Evolutionary conservation across 108 stramenopile species (phyloP).

Genomic region (Nitzschia inconspicua): DNA sequence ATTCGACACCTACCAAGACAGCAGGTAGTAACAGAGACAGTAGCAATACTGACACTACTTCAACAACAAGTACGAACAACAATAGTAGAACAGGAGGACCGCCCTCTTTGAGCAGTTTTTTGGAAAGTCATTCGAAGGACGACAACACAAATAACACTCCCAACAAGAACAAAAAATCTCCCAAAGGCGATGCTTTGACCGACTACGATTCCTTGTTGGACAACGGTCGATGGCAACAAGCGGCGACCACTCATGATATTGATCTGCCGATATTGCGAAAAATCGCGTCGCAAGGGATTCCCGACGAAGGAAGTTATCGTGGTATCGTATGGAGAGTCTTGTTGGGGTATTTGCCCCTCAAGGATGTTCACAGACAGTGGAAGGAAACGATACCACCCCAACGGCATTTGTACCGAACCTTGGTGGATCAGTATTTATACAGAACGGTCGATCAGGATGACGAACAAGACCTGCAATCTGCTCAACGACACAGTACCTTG

Average conservation of each 20-base stretch:
- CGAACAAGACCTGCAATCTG: not conserved
- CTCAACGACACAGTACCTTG: not conserved
- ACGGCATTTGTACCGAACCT: conserved; percentile 47
- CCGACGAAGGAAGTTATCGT: conserved; percentile 64
- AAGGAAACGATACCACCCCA: conserved; percentile 33
- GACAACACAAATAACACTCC: no score
- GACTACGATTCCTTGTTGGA: not conserved
- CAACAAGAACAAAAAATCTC: not conserved
- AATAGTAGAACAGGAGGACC: no score
- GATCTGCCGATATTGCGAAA: conserved; percentile 55
- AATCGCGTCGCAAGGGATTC: conserved; percentile 32
- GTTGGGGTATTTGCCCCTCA: conserved; percentile 60
- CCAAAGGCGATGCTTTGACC: not conserved
- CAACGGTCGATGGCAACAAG: not conserved
- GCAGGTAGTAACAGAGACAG: no score
- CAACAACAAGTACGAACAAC: no score
- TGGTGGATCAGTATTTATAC: conserved; percentile 54
- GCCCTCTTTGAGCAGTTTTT: no score
- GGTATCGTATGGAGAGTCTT: conserved; percentile 74
- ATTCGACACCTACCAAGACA: no score
- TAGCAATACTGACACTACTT: no score
- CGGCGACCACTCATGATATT: conserved; percentile 36
- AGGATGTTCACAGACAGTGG: conserved; percentile 46
- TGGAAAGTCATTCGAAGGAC: no score
- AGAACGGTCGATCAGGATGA: not conserved